Base-by-base conservation (phyloP, 345 rosid species). In the Brassica rapa region DNA sequence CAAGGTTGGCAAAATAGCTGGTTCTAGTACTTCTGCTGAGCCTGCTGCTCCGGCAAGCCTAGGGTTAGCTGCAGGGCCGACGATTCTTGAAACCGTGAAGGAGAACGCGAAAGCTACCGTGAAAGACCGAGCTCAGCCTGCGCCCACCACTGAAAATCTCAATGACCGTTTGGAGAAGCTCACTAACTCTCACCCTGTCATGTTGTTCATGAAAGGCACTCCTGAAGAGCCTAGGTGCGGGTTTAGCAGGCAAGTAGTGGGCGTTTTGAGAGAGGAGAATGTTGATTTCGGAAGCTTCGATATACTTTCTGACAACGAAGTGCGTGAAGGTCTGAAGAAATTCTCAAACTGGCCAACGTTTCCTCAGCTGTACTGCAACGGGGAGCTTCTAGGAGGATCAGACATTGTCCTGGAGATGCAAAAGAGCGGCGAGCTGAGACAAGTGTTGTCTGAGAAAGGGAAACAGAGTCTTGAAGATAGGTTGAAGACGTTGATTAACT, bases 1-100 rank as follows among this genome's bases (percentile, higher is more conserved):
- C 85, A 96, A 91, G 83, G 92, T 96, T 51, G 87, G 93, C 37
- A 90, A 88, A 85, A 80, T 91, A 64, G 88, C 91, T 1, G 95
- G 95, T 15, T 84, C 87, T 8, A 84, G 82, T 67, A 87, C 85
- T 27, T 81, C 90, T 64, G 85, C 86, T 27, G 93, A 87, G 71
- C 88, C 99, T 82, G 97, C 99, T 8, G 93, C 97, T 77, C 99
- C 98, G 66, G 97, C 99, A 70, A 96, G 99, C 86, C 90, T 93
- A 64, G 99, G 97, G 27, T 82, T 96, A 87, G 98, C 98, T 81
- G 98, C 98, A 41, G 97, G 95, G 16, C 86, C 97, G 15, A 79
- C 83, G 35, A 64, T 93, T 77, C 90, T 96, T 62, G 95, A 93
- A 84, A 75, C 90, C 1, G 88, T 96, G 59, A 85, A 89, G 79